Percentiles rank a stretch among this genome's conserved stretches.
These are phyloP conservation scores for Stenocarpella maydis DNA, from an alignment of 2,329 filamentous ascomycete species.

Conservation along the genomic window DNA sequence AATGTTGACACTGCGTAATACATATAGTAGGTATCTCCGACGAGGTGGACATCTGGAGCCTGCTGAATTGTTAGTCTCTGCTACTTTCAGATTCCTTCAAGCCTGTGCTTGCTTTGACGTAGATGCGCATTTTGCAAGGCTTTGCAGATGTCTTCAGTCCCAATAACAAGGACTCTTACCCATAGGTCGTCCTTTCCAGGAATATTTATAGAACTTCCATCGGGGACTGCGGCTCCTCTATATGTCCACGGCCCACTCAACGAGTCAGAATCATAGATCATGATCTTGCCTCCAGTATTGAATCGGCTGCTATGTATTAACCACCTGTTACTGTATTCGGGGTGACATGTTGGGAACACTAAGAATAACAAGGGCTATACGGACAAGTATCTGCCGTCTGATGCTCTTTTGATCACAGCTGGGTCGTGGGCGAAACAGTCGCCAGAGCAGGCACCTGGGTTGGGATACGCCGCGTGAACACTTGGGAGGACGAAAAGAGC, in stretches of 20 bases:
- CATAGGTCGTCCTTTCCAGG: slow-evolving; percentile 52
- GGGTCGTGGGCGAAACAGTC: slow-evolving; percentile 35
- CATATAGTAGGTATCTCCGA: slow-evolving; percentile 68
- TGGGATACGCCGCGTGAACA: slow-evolving; percentile 28
- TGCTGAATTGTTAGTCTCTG: slow-evolving; percentile 39
- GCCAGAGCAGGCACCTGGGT: slow-evolving; percentile 49
- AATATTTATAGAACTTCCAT: slow-evolving; percentile 51
- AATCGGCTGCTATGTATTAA: slow-evolving; percentile 39
- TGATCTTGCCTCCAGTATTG: slow-evolving; percentile 51
- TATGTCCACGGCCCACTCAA: slow-evolving; percentile 53
- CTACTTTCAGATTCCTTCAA: background rate
- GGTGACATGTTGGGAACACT: no score
- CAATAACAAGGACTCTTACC: slow-evolving; percentile 41
- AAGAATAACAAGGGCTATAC: no score
- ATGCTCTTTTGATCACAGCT: slow-evolving; percentile 17
- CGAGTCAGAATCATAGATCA: slow-evolving; percentile 48
- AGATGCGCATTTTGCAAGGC: background rate
- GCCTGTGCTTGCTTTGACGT: background rate
- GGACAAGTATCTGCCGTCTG: slow-evolving; percentile 30
- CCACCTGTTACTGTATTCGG: no score
- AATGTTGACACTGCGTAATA: slow-evolving; percentile 72
- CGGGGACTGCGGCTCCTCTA: slow-evolving; percentile 49
- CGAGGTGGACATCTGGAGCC: slow-evolving; percentile 70
- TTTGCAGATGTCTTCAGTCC: no score
- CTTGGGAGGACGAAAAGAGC: slow-evolving; percentile 11